Conservation (phyloP, 2,329 filamentous ascomycete species). For the Rhynchosporium graminicola region DNA sequence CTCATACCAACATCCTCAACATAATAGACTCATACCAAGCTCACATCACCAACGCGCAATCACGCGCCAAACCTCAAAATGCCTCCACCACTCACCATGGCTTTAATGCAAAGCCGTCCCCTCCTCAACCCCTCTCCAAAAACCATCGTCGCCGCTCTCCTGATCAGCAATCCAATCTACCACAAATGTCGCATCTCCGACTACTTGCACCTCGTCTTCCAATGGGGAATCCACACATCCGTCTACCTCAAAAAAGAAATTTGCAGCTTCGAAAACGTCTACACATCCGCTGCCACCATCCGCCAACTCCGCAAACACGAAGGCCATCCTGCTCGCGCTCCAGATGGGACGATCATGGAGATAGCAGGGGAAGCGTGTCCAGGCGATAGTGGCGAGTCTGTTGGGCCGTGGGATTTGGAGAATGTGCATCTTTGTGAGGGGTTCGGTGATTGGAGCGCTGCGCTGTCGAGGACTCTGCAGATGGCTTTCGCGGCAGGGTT, state of each 20-base stretch:
- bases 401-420: slow-evolving; percentile 13
- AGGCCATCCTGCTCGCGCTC: slow-evolving; percentile 9
- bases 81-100: not conserved
- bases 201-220: slow-evolving; percentile 10
- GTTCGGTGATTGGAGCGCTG: slow-evolving; percentile 3
- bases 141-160: slow-evolving; percentile 8
- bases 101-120: slow-evolving; percentile 5
- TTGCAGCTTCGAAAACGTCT: slow-evolving; percentile 3
- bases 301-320: slow-evolving; percentile 10
- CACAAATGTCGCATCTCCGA: slow-evolving; percentile 15
- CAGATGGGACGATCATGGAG: slow-evolving; percentile 14
- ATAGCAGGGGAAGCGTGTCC: slow-evolving; percentile 10
- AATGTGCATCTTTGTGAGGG: slow-evolving; percentile 12
- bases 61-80: not conserved
- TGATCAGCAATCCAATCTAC: slow-evolving; percentile 7
- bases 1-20: not conserved
- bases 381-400: slow-evolving; percentile 1
- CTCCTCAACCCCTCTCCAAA: slow-evolving; percentile 4
- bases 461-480: not conserved
- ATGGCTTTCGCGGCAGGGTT: not conserved
- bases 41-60: not conserved
- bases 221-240: slow-evolving; percentile 11
- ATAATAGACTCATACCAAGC: not conserved
- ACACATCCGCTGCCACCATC: not conserved
- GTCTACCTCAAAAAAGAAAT: not conserved